These are phyloP conservation scores for Candida anutae DNA, from an alignment of 1,139 yeast species.

Conservation along the genomic window DNA sequence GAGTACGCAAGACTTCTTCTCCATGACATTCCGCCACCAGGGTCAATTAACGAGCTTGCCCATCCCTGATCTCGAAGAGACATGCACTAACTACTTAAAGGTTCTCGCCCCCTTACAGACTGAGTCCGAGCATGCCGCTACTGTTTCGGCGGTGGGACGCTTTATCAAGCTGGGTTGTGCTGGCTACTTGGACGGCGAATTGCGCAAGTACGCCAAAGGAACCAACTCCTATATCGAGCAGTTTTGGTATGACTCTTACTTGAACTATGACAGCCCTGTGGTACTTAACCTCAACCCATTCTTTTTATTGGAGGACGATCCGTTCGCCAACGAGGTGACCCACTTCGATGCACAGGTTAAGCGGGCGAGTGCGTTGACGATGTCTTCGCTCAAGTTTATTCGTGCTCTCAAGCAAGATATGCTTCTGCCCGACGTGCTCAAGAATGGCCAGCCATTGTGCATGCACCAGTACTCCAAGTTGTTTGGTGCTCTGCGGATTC, in stretches of 20 bases:
- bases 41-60: constrained; percentile 58
- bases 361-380: constrained; percentile 75
- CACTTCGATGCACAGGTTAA: constrained; percentile 58
- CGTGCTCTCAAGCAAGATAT: constrained; percentile 72
- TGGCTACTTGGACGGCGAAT: constrained; percentile 52
- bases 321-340: constrained; percentile 57
- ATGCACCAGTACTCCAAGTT: constrained; percentile 86
- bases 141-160: constrained; percentile 51
- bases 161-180: constrained; percentile 53
- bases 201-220: constrained; percentile 53
- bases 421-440: constrained; percentile 63
- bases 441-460: constrained; percentile 61
- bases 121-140: constrained; percentile 55
- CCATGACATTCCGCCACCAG: constrained; percentile 49
- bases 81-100: constrained; percentile 56
- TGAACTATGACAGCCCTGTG: constrained; percentile 81
- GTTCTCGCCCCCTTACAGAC: constrained; percentile 73
- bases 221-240: constrained; percentile 82
- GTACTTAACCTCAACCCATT: constrained; percentile 84
- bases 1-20: too few species aligned
- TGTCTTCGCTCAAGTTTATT: constrained; percentile 70
- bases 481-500: constrained; percentile 82
- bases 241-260: constrained; percentile 87
- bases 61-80: constrained; percentile 62
- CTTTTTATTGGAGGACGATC: constrained; percentile 82